Evolutionary conservation across 768 basidiomycete genomes (phyloP).

Genomic region (Boletus huronensis): DNA sequence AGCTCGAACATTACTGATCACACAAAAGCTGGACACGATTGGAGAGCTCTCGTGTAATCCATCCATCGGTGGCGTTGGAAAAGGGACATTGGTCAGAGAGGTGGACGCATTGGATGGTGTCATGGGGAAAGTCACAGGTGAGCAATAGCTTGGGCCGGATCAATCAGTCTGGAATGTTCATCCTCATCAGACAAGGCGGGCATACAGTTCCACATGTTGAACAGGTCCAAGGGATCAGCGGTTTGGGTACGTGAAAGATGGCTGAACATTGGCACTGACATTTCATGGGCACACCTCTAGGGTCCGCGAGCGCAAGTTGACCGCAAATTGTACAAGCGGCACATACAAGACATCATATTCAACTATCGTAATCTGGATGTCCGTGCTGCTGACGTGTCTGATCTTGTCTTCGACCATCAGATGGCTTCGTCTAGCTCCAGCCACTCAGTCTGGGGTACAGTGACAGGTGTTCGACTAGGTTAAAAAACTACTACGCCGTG

Average conservation of each 20-base stretch:
- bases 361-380: conserved; percentile 69
- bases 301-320: conserved; percentile 90
- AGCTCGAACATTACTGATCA: conserved; percentile 75
- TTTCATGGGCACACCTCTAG: conserved; percentile 35
- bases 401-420: conserved; percentile 63
- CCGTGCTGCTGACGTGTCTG: conserved; percentile 71
- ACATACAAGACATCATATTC: conserved; percentile 71
- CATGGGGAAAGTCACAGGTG: conserved; percentile 80
- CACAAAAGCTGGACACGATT: conserved; percentile 76
- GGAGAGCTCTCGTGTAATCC: conserved; percentile 90
- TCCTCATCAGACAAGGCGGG: conserved; percentile 69
- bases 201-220: conserved; percentile 84
- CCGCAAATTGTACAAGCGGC: conserved; percentile 72
- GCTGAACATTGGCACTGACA: too few species aligned
- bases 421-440: conserved; percentile 22
- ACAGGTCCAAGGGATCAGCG: conserved; percentile 81
- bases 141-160: conserved; percentile 14
- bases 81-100: conserved; percentile 88
- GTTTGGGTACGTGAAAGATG: conserved; percentile 66
- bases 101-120: conserved; percentile 88
- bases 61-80: conserved; percentile 88
- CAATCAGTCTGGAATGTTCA: not conserved
- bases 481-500: not conserved
- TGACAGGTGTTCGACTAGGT: conserved; percentile 71
- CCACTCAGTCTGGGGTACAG: conserved; percentile 44